Conservation (phyloP, 129 eudicot species). For the Pittosporum tobira region DNA sequence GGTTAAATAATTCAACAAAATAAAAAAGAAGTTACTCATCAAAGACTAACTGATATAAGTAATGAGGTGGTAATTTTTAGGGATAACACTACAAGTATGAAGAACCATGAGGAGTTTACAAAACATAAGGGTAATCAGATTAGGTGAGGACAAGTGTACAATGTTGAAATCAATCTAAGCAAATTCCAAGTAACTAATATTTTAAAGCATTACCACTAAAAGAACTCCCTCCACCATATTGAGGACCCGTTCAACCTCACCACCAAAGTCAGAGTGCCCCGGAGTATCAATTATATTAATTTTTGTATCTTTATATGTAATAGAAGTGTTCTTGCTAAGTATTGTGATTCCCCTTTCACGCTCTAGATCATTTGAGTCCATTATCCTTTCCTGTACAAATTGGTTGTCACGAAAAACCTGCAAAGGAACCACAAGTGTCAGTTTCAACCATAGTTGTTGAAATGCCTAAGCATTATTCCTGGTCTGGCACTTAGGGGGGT, state of each 20-base stretch:
- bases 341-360: conserved; percentile 99
- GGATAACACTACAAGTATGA: background rate
- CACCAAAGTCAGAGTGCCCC: conserved; percentile 99
- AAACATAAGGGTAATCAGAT: background rate
- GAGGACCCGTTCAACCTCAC: conserved; percentile 96
- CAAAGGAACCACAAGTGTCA: conserved; percentile 6
- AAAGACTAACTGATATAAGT: too few species aligned
- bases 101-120: too few species aligned
- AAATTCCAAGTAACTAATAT: background rate
- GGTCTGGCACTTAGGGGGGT: background rate
- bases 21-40: too few species aligned
- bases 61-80: background rate
- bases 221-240: conserved; percentile 98
- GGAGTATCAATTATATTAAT: conserved; percentile 97
- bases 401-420: conserved; percentile 99
- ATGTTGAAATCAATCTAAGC: background rate
- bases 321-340: conserved; percentile 94
- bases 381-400: conserved; percentile 88
- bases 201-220: conserved; percentile 57
- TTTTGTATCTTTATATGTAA: conserved; percentile 78
- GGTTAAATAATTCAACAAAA: too few species aligned
- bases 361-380: conserved; percentile 99
- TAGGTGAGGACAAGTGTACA: background rate
- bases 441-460: background rate
- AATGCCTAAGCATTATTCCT: background rate